These are phyloP conservation scores for Coemansia sp. DNA, from an alignment of 192 early-diverging fungal genomes.

Conservation along the genomic window DNA sequence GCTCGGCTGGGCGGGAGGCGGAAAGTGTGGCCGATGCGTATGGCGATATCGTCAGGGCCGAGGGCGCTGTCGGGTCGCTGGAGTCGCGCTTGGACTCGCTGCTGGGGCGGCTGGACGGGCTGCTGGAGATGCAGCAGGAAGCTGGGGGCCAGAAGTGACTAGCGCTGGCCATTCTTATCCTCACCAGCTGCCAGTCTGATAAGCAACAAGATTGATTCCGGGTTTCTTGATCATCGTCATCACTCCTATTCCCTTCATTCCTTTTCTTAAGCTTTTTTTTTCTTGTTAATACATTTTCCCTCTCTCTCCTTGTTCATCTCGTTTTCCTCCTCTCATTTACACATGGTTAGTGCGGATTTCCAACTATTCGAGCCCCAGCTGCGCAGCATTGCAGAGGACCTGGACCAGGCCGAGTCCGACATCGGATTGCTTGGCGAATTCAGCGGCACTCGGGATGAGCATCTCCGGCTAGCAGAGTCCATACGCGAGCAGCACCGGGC, in stretches of 20 bases:
- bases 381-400: slow-evolving; percentile 24
- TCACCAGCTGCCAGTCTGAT: no score
- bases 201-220: no score
- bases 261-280: not conserved
- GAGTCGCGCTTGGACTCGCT: slow-evolving; percentile 37
- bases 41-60: slow-evolving; percentile 28
- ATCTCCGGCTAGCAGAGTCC: slow-evolving; percentile 35
- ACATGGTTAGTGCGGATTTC: slow-evolving; percentile 5
- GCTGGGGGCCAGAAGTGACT: no score
- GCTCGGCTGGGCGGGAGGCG: not conserved
- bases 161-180: no score
- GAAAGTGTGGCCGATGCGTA: slow-evolving; percentile 23
- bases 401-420: slow-evolving; percentile 36
- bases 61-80: slow-evolving; percentile 25
- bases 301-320: not conserved
- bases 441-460: slow-evolving; percentile 38
- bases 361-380: slow-evolving; percentile 11
- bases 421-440: slow-evolving; percentile 31
- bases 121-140: slow-evolving; percentile 17
- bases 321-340: not conserved
- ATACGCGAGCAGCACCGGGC: slow-evolving; percentile 48
- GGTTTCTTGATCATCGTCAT: no score
- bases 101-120: slow-evolving; percentile 29
- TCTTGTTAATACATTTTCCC: not conserved
- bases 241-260: slow-evolving; percentile 5